Base-by-base conservation (phyloP, 139 green algal genomes). In the Tetraselmis striata region DNA sequence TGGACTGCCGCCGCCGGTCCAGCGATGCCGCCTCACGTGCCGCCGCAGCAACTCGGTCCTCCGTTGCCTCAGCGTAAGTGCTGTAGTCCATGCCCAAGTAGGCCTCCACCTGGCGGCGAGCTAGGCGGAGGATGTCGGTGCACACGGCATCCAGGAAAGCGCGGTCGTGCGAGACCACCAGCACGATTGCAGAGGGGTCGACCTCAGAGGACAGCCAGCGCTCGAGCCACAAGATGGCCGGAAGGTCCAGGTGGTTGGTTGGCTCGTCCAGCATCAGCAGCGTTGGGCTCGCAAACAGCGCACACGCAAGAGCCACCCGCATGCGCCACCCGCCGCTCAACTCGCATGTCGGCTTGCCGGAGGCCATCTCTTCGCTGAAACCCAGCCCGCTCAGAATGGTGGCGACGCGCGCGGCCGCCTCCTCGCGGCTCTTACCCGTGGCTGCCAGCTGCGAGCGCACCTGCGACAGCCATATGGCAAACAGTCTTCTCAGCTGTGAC, bases 301-400 rank as follows among this genome's bases (percentile, higher is more conserved):
- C 94, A 0, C 92, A 81, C 5, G 94, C 94, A 28, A 97, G 86
- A 27, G 93, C 90, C 30, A 97, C 87, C 22, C 94, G 89, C 90
- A 94, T 94, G 1, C 90, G 79, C 90, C 90, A 94, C 0, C 90
- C 89, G 5, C 45, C 45, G 45, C 45, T 67, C 45, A 67, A 18
- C 11, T 5, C 5, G 11, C 11, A 67, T 28, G 25, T 29, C 23
- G n/a, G 26, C 2, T 18, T 28, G 5, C 25, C 77, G 23, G 26
- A 75, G 29, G 75, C 67, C 28, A 32, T 79, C 1, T 30, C 80
- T 24, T 59, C 59, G 59, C 29, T 45, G 80, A 31, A 78, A 5
- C 45, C 29, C 18, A 32, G 30, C 1, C 30, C 59, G 59, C 1
- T n/a, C 5, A 67, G 45, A 67, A 67, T 67, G 5, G 5, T 18